Conservation (phyloP, 345 rosid species). For the Melaleuca alternifolia region DNA sequence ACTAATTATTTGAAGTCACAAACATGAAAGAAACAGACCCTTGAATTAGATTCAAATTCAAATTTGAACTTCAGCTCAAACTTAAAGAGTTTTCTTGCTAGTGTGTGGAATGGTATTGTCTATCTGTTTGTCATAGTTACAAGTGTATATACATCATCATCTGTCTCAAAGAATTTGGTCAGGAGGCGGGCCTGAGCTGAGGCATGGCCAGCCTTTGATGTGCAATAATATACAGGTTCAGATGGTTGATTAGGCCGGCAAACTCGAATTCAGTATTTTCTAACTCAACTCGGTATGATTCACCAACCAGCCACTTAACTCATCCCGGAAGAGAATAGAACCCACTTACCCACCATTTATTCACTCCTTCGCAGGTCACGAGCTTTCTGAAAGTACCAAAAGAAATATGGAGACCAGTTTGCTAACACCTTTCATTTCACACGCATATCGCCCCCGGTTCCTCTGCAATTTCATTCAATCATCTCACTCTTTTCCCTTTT, state of each 20-base stretch:
- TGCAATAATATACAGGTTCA: not conserved
- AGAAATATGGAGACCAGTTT: not conserved
- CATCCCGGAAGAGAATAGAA: not conserved
- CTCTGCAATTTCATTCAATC: not conserved
- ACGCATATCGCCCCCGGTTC: not conserved
- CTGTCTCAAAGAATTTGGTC: not conserved
- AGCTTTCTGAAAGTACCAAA: not conserved
- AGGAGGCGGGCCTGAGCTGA: not conserved
- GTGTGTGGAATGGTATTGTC: not conserved
- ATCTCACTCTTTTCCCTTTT: not conserved
- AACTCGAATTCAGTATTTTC: not conserved
- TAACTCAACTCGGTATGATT: not conserved
- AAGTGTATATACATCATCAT: not conserved
- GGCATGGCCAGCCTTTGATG: not conserved
- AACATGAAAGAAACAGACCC: no score
- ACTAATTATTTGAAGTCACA: no score
- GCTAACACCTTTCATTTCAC: not conserved
- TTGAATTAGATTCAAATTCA: not conserved
- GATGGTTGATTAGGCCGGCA: not conserved
- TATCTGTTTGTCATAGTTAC: not conserved
- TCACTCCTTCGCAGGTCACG: not conserved
- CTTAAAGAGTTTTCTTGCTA: not conserved
- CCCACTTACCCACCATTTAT: not conserved
- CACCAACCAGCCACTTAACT: not conserved
- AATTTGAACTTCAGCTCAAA: not conserved